These are phyloP conservation scores for Rhodotorula sp. DNA, from an alignment of 1,284 basidiomycete species.

Conservation along the genomic window DNA sequence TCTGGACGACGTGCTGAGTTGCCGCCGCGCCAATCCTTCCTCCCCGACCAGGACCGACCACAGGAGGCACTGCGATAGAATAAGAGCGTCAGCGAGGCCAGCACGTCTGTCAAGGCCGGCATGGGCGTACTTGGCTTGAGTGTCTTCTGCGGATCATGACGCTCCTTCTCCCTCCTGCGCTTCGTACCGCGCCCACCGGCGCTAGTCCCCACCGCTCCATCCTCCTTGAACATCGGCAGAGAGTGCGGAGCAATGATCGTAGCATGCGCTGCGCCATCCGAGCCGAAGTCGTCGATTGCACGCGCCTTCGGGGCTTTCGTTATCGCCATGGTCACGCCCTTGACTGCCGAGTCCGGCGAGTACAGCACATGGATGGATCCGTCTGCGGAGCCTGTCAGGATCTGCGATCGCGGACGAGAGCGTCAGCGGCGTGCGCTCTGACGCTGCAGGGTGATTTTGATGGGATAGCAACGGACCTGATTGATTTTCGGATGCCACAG, in stretches of 20 bases:
- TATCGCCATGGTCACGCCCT: conserved; percentile 85
- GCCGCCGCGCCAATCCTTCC: conserved; percentile 93
- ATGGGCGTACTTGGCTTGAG: conserved; percentile 61
- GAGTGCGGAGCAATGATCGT: conserved; percentile 85
- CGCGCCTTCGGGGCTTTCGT: conserved; percentile 63
- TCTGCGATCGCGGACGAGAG: conserved; percentile 54
- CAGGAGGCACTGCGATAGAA: conserved; percentile 65
- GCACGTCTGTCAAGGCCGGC: background rate
- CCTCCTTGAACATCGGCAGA: conserved; percentile 82
- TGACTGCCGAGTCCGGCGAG: conserved; percentile 78
- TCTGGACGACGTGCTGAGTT: conserved; percentile 91
- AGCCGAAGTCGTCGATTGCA: conserved; percentile 78
- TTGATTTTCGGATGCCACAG: conserved; percentile 97
- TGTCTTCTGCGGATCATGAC: conserved; percentile 84
- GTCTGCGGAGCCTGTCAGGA: conserved; percentile 80
- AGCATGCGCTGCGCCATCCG: conserved; percentile 47
- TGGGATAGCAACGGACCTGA: conserved; percentile 62
- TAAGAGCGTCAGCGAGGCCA: background rate
- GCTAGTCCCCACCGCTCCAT: conserved; percentile 46
- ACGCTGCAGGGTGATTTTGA: too few species aligned
- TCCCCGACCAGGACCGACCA: conserved; percentile 85
- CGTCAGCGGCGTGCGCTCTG: background rate
- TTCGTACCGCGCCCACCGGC: conserved; percentile 57
- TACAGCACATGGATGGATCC: conserved; percentile 87
- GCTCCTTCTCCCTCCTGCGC: conserved; percentile 79